Conservation (phyloP, 2,329 filamentous ascomycete genomes). For the Drechslerella dactyloides region DNA sequence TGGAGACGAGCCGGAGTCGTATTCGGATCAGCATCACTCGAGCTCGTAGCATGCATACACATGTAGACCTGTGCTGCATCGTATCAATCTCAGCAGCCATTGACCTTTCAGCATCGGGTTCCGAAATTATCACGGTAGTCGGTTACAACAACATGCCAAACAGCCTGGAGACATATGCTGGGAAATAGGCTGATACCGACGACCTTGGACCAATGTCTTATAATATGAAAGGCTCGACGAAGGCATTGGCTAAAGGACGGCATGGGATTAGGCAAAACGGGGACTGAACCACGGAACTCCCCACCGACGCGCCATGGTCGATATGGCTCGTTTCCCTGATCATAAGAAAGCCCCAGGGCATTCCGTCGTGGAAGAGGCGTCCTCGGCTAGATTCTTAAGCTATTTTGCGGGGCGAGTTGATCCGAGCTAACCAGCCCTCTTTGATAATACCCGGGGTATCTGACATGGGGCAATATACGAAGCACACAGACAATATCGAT, state of each 20-base stretch:
- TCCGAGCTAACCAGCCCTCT: conserved; percentile 25
- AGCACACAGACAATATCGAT: no score
- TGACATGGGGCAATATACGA: not conserved
- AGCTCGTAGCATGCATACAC: no score
- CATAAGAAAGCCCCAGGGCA: not conserved
- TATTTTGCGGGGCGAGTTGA: conserved; percentile 51
- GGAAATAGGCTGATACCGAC: conserved; percentile 35
- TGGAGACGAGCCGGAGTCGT: not conserved
- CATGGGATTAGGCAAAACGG: conserved; percentile 51
- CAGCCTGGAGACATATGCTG: conserved; percentile 42
- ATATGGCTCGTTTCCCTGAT: not conserved
- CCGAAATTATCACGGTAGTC: no score
- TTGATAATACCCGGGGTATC: conserved; percentile 18
- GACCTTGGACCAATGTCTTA: conserved; percentile 7
- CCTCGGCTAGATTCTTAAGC: conserved; percentile 45
- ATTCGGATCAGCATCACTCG: not conserved
- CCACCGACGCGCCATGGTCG: conserved; percentile 32
- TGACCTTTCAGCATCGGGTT: no score
- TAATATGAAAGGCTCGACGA: not conserved
- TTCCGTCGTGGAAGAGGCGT: conserved; percentile 27
- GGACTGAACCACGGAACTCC: conserved; percentile 48
- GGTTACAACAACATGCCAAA: not conserved
- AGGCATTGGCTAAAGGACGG: conserved; percentile 46
- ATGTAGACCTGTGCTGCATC: no score
- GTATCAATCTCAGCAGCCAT: no score